Evolutionary conservation across 352 stramenopile genomes (phyloP).

Genomic region (Discostella stelligera): DNA sequence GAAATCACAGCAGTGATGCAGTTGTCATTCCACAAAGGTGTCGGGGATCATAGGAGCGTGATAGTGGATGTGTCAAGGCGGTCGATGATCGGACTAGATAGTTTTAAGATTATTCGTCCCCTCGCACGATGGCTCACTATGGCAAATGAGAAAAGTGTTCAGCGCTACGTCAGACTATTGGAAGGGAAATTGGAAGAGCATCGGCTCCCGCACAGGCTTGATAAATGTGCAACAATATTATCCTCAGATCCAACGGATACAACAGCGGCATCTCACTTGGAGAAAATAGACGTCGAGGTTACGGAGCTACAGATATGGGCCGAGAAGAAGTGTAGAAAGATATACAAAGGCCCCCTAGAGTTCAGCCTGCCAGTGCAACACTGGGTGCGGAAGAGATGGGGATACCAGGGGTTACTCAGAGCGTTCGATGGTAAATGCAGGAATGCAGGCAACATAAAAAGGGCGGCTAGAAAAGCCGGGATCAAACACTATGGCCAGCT

Average conservation of each 20-base stretch:
- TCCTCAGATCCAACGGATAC: background rate
- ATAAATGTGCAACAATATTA: background rate
- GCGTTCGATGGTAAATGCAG: background rate
- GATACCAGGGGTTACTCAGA: background rate
- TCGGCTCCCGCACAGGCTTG: background rate
- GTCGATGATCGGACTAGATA: background rate
- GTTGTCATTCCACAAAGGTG: background rate
- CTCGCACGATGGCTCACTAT: background rate
- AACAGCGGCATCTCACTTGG: background rate
- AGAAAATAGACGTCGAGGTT: background rate
- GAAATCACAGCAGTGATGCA: background rate
- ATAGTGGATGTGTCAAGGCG: background rate
- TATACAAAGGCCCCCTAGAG: background rate
- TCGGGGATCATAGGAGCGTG: background rate
- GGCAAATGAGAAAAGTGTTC: background rate
- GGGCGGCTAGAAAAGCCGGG: background rate
- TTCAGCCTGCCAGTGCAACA: conserved; percentile 2
- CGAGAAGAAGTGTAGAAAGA: background rate
- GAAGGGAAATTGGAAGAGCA: background rate
- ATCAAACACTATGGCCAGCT: background rate
- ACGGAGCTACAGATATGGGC: background rate
- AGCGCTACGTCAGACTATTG: background rate
- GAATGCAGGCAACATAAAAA: background rate
- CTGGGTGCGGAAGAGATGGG: background rate
- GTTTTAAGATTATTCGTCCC: background rate